Base-by-base conservation (phyloP, 1,284 basidiomycete genomes). In the Volvariella volvacea region DNA sequence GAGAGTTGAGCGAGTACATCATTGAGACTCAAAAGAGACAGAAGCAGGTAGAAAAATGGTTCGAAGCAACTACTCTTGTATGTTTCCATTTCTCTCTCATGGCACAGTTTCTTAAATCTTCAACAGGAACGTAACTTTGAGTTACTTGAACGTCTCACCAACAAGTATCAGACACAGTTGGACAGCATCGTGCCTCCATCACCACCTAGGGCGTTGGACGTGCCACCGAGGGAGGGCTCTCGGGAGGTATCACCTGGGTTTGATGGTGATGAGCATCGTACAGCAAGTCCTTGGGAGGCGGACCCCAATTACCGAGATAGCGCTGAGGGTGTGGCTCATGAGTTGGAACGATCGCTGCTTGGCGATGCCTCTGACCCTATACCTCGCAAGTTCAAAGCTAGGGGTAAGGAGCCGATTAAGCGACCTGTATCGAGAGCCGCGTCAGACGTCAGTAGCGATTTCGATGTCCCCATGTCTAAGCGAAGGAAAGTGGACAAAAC, bases 11-110 rank as follows among this genome's bases (percentile, higher is more conserved):
- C 42, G 74, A 76, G 46, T 89, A 89, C 55, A 68, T 78, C 43
- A 56, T 80, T 25, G 80, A 87, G 55, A 85, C 83, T 1, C 78
- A 82, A 55, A 80, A 79, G 55, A 77, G 85, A 40, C 76, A 79
- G 59, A 76, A 74, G 39, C 78, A 84, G 52, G 74, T 88, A 1
- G 80, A 81, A 48, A 70, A 78, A 34, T 85, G 76, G 70, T 89
- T 87, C 53, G 79, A 83, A 56, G 64, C 74, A 44, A 70, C 74
- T 61, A 67, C 76, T 53, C 61, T 78, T 55, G 83, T 88, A 54
- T 59, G 73, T 63, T 21, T 28, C 41, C 28, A 48, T 34, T 22
- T 39, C 42, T 22, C 16, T 47, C 38, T 41, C 15, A 30, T 30
- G n/a, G 17, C 21, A 16, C 20, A 48, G 12, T 44, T 25, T 42